A percentile compares a stretch with the other conserved stretches of the same genome.
phyloP scores from a whole-genome alignment of 345 rosid species.

The Citrus mangshanensis region DNA sequence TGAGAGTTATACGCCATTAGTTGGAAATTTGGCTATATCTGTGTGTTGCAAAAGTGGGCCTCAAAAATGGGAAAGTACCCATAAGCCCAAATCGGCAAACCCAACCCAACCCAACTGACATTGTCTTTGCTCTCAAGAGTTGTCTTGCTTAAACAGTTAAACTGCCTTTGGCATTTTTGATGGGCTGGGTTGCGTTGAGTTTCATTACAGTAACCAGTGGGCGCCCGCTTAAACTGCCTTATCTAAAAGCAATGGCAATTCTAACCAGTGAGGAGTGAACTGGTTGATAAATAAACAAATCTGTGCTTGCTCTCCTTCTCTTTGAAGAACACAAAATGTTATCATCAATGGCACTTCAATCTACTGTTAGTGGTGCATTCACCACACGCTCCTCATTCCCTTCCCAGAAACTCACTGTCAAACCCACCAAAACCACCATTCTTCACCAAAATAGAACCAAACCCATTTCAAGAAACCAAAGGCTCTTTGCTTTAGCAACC shows the following conservation, averaged over 20 bases:
- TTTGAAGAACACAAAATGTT: slow-evolving; percentile 25
- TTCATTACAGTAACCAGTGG: no score
- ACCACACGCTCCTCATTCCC: slow-evolving; percentile 22
- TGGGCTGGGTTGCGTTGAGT: no score
- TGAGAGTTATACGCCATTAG: no score
- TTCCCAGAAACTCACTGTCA: slow-evolving; percentile 13
- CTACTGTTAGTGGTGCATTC: slow-evolving; percentile 20
- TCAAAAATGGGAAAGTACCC: neutral
- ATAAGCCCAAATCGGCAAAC: neutral
- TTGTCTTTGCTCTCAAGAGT: no score
- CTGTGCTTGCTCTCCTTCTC: neutral
- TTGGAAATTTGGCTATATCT: no score
- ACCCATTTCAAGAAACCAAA: slow-evolving; percentile 38
- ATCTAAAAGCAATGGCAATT: slow-evolving; percentile 29
- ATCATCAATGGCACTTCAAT: slow-evolving; percentile 45
- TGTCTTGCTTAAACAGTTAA: no score
- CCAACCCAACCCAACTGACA: neutral
- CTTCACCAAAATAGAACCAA: slow-evolving; percentile 7
- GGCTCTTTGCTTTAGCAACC: slow-evolving; percentile 34
- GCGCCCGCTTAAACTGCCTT: slow-evolving; percentile 21
- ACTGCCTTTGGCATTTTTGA: no score
- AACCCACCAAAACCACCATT: slow-evolving; percentile 10
- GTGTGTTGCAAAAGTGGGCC: neutral
- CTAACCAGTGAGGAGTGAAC: slow-evolving; percentile 10
- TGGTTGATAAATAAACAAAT: neutral